Percentiles rank a stretch among this genome's conserved stretches.
phyloP scores from a whole-genome alignment of 2,329 filamentous ascomycete genomes.

The Botrytis fabae region DNA sequence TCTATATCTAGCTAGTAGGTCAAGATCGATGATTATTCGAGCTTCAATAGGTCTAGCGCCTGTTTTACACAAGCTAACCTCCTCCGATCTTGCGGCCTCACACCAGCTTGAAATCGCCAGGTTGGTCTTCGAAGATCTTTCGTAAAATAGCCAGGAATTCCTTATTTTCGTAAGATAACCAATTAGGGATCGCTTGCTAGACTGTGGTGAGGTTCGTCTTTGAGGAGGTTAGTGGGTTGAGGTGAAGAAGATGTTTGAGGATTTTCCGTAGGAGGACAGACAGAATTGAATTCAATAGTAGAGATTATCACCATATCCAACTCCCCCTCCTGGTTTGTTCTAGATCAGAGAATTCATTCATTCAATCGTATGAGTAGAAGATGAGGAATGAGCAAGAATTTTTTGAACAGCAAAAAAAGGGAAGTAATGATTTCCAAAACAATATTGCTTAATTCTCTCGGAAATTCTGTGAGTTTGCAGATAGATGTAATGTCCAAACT shows the following conservation, averaged over 20 bases:
- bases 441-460: background rate
- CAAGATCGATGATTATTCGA: background rate
- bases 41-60: background rate
- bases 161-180: background rate
- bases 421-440: background rate
- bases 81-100: background rate
- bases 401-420: too few relatives aligned
- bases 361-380: too few relatives aligned
- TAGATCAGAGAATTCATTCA: too few relatives aligned
- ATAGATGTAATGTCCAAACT: too few relatives aligned
- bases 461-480: background rate
- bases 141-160: background rate
- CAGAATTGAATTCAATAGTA: background rate
- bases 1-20: background rate
- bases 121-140: background rate
- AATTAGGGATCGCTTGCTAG: background rate
- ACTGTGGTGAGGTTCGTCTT: background rate
- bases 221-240: background rate
- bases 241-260: background rate
- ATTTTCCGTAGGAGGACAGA: background rate
- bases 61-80: background rate
- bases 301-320: background rate
- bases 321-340: too few relatives aligned
- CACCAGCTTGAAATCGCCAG: background rate
- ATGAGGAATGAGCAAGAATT: too few relatives aligned